phyloP scores from a whole-genome alignment of 768 basidiomycete genomes.

The Suillus paluster region DNA sequence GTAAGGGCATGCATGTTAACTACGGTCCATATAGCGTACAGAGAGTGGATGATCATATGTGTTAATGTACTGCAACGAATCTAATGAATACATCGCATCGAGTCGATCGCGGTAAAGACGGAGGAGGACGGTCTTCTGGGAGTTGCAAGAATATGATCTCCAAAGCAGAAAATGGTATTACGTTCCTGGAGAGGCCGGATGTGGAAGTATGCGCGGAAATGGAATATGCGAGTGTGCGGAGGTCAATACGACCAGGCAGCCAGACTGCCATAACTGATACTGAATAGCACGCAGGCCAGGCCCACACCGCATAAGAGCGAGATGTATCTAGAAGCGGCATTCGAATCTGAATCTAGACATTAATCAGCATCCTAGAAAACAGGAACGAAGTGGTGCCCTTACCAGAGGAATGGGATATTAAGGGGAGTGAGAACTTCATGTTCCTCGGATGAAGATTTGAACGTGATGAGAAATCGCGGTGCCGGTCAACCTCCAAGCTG shows the following conservation, averaged over 20 bases:
- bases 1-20: not conserved
- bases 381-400: not conserved
- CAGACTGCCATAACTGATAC: not conserved
- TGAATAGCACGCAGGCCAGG: not conserved
- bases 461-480: constrained; percentile 25
- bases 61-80: not conserved
- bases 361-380: not conserved
- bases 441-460: constrained; percentile 32
- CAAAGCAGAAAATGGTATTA: not conserved
- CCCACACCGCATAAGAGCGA: not conserved
- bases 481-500: constrained; percentile 30
- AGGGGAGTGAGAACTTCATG: constrained; percentile 17
- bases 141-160: not conserved
- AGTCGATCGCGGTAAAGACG: not conserved
- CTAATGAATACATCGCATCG: not conserved
- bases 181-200: not conserved
- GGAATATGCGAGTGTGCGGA: constrained; percentile 3
- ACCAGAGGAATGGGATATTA: constrained; percentile 1
- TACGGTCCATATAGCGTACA: constrained; percentile 1
- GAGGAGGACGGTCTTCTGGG: not conserved
- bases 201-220: not conserved
- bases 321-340: not conserved
- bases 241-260: not conserved
- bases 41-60: not conserved
- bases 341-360: not conserved